phyloP scores from a whole-genome alignment of 108 stramenopile species.

The Cyclotella choctawhatcheeana region DNA sequence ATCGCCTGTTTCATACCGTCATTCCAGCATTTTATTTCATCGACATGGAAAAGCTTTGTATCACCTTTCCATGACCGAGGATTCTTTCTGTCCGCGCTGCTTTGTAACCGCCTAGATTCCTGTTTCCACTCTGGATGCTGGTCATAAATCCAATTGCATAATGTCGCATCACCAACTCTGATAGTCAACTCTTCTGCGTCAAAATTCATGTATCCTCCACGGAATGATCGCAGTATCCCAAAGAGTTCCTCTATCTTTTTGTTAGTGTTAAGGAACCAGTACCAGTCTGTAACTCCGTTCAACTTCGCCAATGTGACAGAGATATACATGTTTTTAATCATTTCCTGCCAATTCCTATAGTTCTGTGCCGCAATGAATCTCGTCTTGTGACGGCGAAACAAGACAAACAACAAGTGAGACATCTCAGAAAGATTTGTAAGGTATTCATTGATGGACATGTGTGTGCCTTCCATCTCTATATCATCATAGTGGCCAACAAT shows the following conservation, averaged over 20 bases:
- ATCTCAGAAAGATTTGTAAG: not conserved
- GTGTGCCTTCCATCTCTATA: conserved; percentile 4
- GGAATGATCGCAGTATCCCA: conserved; percentile 11
- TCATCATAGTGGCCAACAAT: conserved; percentile 15
- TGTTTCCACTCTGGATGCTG: conserved; percentile 10
- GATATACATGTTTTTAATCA: conserved; percentile 26
- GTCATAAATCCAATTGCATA: conserved; percentile 1
- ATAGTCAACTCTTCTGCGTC: not conserved
- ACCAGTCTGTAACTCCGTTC: conserved; percentile 14
- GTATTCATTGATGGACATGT: conserved; percentile 18
- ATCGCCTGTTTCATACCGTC: not conserved
- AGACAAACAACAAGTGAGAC: conserved; percentile 2
- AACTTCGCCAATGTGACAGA: conserved; percentile 22
- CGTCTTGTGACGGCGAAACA: conserved; percentile 14
- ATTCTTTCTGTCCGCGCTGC: conserved; percentile 10
- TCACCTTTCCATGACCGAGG: conserved; percentile 12
- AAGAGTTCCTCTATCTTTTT: conserved; percentile 11
- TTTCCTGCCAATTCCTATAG: conserved; percentile 25
- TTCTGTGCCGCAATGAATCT: conserved; percentile 16
- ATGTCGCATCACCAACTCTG: conserved; percentile 3
- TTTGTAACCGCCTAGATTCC: not conserved
- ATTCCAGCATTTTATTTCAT: conserved; percentile 15
- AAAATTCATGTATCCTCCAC: conserved; percentile 11
- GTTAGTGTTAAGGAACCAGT: conserved; percentile 25
- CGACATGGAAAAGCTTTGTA: conserved; percentile 7